Evolutionary conservation across 495 filamentous ascomycete species (phyloP).

Genomic region (Aspergillus egyptiacus): DNA sequence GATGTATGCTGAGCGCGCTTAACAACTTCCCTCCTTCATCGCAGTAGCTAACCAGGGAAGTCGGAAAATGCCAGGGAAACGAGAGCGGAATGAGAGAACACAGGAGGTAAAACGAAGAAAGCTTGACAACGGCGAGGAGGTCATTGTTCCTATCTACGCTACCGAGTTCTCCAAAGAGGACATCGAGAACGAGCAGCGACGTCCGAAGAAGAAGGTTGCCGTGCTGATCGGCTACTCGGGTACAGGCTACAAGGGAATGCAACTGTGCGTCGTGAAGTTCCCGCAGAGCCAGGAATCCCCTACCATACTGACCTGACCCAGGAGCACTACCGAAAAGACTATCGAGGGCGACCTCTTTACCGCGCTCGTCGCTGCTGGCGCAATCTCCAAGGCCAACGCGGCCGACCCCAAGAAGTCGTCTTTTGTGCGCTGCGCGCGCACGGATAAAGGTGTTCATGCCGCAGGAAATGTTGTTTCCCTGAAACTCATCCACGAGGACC

Average conservation of each 20-base stretch:
- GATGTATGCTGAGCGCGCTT: slow-evolving; percentile 42
- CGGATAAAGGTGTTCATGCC: slow-evolving; percentile 96
- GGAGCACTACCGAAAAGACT: slow-evolving; percentile 63
- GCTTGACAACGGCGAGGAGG: slow-evolving; percentile 42
- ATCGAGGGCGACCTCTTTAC: slow-evolving; percentile 96
- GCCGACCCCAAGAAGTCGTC: slow-evolving; percentile 95
- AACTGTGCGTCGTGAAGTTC: too few species aligned
- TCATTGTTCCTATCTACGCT: slow-evolving; percentile 40
- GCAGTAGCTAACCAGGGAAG: slow-evolving; percentile 56
- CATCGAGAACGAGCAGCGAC: slow-evolving; percentile 74
- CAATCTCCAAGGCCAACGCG: slow-evolving; percentile 94
- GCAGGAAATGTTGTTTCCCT: slow-evolving; percentile 94
- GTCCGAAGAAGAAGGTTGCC: slow-evolving; percentile 92
- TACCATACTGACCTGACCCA: too few species aligned
- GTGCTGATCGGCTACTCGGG: slow-evolving; percentile 93
- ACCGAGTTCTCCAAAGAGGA: slow-evolving; percentile 66
- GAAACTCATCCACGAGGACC: slow-evolving; percentile 91
- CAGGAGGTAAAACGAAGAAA: slow-evolving; percentile 55
- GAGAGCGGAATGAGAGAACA: slow-evolving; percentile 52
- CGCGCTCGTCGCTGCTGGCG: slow-evolving; percentile 81
- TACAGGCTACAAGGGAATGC: slow-evolving; percentile 96
- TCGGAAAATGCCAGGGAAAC: slow-evolving; percentile 56
- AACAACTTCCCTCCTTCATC: neutral
- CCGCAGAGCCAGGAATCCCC: too few species aligned
- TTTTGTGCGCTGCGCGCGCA: slow-evolving; percentile 86